Evolutionary conservation across 2,329 filamentous ascomycete genomes (phyloP), one percentile per base, ranked within the genome.

Genomic region (Geosmithia putterillii): DNA sequence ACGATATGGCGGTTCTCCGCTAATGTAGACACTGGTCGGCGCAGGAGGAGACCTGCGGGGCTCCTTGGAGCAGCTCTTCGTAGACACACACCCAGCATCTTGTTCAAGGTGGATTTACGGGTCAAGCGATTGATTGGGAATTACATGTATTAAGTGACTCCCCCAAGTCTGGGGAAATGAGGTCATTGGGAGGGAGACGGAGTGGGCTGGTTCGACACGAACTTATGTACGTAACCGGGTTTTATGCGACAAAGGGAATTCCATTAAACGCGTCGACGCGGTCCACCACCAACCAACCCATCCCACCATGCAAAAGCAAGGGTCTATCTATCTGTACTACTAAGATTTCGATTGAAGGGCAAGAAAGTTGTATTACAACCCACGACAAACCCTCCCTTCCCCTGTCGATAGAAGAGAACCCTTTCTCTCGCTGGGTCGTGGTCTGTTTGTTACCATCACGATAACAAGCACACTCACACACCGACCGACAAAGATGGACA

Each of bases 1-100:
- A 78, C 74, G 54, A 79, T 78, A 46, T 70, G 59, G 6, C 68
- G 61, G 46, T 79, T 79, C 36, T 62, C 66, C 7, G 64, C 54
- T 18, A 79, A 52, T 7, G 67, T 73, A 32, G 69, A 69, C 4
- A 76, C 47, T 15, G 53, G 45, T 25, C 73, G 52, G 15, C 45
- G 49, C 36, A 54, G 49, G 2, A 54, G 49, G 2, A 50, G 25
- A 6, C 28, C 28, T 14, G 28, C 28, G 5, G 46, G 44, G 41
- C 52, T 45, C 17, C 54, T 48, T 14, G 48, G 43, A 45, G n/a
- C n/a, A n/a, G 45, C 51, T 38, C 50, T 49, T 6, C 58, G 54
- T 46, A 54, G 38, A 20, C 25, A 25, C 14, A 21, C 38, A 6
- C 28, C 28, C 14, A 44, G 25, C 38, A 44, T 41, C 25, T 35